Evolutionary conservation across 805 yeast genomes (phyloP).

Genomic region (Myxozyma kluyveri): DNA sequence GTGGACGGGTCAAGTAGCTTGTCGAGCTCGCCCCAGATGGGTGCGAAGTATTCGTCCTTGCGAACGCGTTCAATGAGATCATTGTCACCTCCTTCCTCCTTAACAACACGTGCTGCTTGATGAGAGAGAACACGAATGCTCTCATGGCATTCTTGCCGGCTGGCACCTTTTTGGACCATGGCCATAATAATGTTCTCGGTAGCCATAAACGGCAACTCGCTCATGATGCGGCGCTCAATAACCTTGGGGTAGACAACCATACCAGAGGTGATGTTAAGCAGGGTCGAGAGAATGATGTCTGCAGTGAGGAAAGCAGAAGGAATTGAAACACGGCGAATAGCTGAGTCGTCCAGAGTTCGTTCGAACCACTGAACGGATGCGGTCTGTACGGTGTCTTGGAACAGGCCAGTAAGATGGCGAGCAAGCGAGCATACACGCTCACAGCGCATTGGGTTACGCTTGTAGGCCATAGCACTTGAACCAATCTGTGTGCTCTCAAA

Average conservation of each 20-base stretch:
- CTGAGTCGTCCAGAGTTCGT: conserved; percentile 96
- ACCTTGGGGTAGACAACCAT: conserved; percentile 98
- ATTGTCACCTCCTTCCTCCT: conserved; percentile 97
- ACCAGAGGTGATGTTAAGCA: conserved; percentile 89
- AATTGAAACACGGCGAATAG: conserved; percentile 92
- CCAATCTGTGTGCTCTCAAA: conserved; percentile 99
- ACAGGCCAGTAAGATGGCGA: conserved; percentile 88
- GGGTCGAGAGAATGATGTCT: conserved; percentile 84
- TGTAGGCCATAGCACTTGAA: conserved; percentile 97
- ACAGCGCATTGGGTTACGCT: conserved; percentile 99
- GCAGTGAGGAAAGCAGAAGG: conserved; percentile 97
- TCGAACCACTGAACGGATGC: conserved; percentile 99
- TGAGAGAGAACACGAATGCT: conserved; percentile 94
- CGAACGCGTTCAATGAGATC: conserved; percentile 60
- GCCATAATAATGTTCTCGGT: conserved; percentile 99
- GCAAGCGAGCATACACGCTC: conserved; percentile 98
- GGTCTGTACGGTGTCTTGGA: conserved; percentile 91
- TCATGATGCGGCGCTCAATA: conserved; percentile 88
- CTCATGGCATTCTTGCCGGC: conserved; percentile 98
- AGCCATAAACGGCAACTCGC: conserved; percentile 99
- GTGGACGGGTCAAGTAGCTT: conserved; percentile 83
- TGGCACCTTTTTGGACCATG: conserved; percentile 96
- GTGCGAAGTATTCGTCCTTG: conserved; percentile 50
- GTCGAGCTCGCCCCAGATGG: conserved; percentile 83
- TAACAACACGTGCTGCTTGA: conserved; percentile 95